Base-by-base conservation (phyloP, 192 early-diverging fungal genomes). In the Podila horticola region DNA sequence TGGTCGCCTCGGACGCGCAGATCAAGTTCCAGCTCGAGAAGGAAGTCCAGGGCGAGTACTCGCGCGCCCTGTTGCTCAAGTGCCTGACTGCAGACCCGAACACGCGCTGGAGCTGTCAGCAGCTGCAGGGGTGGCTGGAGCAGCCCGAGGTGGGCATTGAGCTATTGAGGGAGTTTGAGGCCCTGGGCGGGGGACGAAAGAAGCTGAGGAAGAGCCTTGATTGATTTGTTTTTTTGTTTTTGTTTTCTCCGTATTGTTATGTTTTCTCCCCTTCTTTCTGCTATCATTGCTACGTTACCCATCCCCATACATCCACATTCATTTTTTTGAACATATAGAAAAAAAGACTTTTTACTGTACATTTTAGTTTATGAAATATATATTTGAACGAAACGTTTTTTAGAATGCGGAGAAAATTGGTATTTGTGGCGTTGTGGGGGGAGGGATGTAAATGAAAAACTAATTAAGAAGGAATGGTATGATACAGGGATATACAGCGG, bases 91-190 rank as follows among this genome's bases (percentile, higher is more conserved):
- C 83, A 1, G 15, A 66, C 12, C 82, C 89, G 0, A 83, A 84
- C 24, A 84, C 85, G 15, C 71, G 89, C n/a, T 82, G 48, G 48
- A 87, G 83, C 0, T 82, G 86, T 1, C 52, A 65, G 17, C 77
- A 88, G 58, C 51, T 90, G 28, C 74, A 86, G 62, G 74, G 71
- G 7, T 90, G 88, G 88, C 63, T 86, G 45, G 71, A 74, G 34
- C 74, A 70, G 36, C 83, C 82, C 0, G 69, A 82, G 22, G 74
- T 90, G 20, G 74, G 73, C 15, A 62, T 41, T 11, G 84, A 76
- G n/a, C 52, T 90, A 13, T 51, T 88, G 26, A 76, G 73, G 22
- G 89, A 90, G 72, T 90, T 87, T 84, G 83, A 85, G 57, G 74
- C 55, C 0, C 59, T 84, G 20, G 76, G 77, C 51, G 77, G 83